Percentiles rank a stretch among this genome's conserved stretches.
These are phyloP conservation scores for Saccharomycopsis schoenii DNA, from an alignment of 805 yeast genomes.

Conservation along the genomic window DNA sequence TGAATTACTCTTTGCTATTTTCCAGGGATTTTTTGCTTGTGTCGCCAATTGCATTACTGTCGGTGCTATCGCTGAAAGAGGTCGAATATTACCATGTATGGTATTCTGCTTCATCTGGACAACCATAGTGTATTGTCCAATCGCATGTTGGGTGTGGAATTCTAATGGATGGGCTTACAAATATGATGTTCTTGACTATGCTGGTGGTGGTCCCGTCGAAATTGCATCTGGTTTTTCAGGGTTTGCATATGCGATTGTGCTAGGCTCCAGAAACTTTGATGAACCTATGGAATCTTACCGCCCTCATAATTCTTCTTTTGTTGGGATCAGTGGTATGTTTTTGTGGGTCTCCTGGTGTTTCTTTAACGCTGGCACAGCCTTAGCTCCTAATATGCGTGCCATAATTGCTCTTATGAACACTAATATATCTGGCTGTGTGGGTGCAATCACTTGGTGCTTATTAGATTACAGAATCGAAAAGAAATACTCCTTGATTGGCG, in stretches of 20 bases:
- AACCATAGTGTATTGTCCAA: slow-evolving; percentile 85
- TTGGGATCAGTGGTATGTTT: slow-evolving; percentile 77
- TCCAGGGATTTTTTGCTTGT: slow-evolving; percentile 84
- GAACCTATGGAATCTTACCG: slow-evolving; percentile 72
- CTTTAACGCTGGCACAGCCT: slow-evolving; percentile 86
- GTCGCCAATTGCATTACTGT: slow-evolving; percentile 88
- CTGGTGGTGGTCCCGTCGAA: slow-evolving; percentile 98
- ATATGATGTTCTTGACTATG: slow-evolving; percentile 92
- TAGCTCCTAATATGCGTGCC: slow-evolving; percentile 73
- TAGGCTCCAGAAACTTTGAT: slow-evolving; percentile 70
- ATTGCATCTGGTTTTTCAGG: slow-evolving; percentile 88
- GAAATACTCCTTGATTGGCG: slow-evolving; percentile 91
- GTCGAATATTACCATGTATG: slow-evolving; percentile 76
- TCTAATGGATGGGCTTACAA: slow-evolving; percentile 85
- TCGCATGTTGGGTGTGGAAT: slow-evolving; percentile 96
- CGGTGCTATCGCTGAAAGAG: slow-evolving; percentile 91
- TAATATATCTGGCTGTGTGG: slow-evolving; percentile 80
- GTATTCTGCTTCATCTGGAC: slow-evolving; percentile 81
- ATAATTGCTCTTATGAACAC: slow-evolving; percentile 89
- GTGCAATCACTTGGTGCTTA: slow-evolving; percentile 86
- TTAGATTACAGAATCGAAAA: slow-evolving; percentile 80
- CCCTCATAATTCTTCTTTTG: slow-evolving; percentile 90
- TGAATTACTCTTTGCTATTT: slow-evolving; percentile 73
- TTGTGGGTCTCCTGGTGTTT: slow-evolving; percentile 96
- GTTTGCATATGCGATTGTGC: slow-evolving; percentile 68